A percentile compares a stretch with the other conserved stretches of the same genome.
These are phyloP conservation scores for Galerina marginata DNA, from an alignment of 768 basidiomycete genomes.

Conservation along the genomic window DNA sequence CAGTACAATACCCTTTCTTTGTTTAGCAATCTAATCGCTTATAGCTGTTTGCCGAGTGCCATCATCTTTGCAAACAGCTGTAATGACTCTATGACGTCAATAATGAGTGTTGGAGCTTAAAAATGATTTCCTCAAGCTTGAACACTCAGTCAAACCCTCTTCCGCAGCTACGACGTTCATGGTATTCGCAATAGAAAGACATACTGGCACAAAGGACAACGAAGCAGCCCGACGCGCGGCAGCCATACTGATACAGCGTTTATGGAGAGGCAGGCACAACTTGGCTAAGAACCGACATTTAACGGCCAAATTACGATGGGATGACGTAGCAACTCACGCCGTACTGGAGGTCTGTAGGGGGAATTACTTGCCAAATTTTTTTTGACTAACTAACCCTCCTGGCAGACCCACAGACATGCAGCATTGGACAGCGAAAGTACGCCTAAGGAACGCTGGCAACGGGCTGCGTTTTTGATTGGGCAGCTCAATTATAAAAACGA, in stretches of 20 bases:
- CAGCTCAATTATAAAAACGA: slow-evolving; percentile 49
- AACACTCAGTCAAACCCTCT: neutral
- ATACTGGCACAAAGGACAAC: slow-evolving; percentile 8
- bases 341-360: slow-evolving; percentile 38
- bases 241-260: slow-evolving; percentile 42
- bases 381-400: neutral
- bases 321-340: slow-evolving; percentile 44
- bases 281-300: slow-evolving; percentile 32
- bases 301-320: slow-evolving; percentile 37
- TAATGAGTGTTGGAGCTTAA: neutral
- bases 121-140: too few species aligned
- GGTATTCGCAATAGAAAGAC: slow-evolving; percentile 7
- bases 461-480: slow-evolving; percentile 47
- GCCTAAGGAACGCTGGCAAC: slow-evolving; percentile 50
- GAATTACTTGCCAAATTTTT: neutral
- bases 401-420: slow-evolving; percentile 44
- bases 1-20: slow-evolving; percentile 40
- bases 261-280: slow-evolving; percentile 41
- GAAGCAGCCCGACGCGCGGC: slow-evolving; percentile 33
- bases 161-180: slow-evolving; percentile 4
- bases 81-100: slow-evolving; percentile 40
- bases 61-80: too few species aligned
- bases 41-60: too few species aligned
- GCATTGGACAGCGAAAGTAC: slow-evolving; percentile 53
- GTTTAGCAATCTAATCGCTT: slow-evolving; percentile 47